A percentile compares a stretch with the other conserved stretches of the same genome.
These are phyloP conservation scores for Chalaropsis thielavioides DNA, from an alignment of 2,329 filamentous ascomycete species.

Conservation along the genomic window DNA sequence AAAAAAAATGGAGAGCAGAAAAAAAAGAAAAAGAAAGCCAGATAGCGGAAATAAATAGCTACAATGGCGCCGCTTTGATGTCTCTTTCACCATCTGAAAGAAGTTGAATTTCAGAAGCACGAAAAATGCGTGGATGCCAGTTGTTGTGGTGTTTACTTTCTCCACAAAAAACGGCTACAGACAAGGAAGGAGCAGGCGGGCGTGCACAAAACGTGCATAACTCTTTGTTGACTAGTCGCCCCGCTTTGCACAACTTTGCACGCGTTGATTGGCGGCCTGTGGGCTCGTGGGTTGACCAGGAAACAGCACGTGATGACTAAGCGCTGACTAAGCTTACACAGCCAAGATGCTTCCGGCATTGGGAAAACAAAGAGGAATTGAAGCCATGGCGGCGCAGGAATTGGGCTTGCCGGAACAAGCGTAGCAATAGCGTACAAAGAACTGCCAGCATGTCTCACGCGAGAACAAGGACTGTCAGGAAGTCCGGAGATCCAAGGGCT, in stretches of 20 bases:
- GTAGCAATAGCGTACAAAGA: not conserved
- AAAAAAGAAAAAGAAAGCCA: not conserved
- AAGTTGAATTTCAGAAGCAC: not conserved
- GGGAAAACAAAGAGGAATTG: too few relatives aligned
- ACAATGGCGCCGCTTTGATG: not conserved
- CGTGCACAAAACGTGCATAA: slow-evolving; percentile 4
- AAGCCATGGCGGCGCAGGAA: not conserved
- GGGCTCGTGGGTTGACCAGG: not conserved
- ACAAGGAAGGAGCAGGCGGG: not conserved
- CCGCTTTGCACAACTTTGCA: slow-evolving; percentile 1
- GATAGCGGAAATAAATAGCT: not conserved
- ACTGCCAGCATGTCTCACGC: too few relatives aligned
- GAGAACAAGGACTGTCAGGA: not conserved
- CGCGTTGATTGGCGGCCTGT: slow-evolving; percentile 3
- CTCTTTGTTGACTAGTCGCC: not conserved
- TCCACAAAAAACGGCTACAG: slow-evolving; percentile 2
- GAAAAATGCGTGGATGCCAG: slow-evolving; percentile 2
- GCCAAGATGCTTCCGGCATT: too few relatives aligned
- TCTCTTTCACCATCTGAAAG: not conserved
- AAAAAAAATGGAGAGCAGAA: too few relatives aligned
- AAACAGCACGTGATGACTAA: not conserved
- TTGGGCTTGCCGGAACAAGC: not conserved
- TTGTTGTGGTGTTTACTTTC: slow-evolving; percentile 6
- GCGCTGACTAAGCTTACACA: not conserved
- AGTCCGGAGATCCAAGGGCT: too few relatives aligned